These are phyloP conservation scores for Cajanus cajan DNA, from an alignment of 306 rosid species.

Conservation along the genomic window DNA sequence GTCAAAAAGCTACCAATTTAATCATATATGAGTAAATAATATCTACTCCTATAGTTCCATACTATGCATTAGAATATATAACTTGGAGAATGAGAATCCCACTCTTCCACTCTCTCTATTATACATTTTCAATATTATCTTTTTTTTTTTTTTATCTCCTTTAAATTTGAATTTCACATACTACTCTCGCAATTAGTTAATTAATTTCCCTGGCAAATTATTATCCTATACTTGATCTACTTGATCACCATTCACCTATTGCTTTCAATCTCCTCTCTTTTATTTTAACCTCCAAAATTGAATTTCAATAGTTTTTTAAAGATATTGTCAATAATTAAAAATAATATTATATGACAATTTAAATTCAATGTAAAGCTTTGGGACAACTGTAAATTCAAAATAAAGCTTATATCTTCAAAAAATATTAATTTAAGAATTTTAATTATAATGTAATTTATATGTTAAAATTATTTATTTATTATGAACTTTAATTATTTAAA, in stretches of 20 bases:
- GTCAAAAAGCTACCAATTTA: constrained; percentile 21
- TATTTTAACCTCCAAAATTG: not conserved
- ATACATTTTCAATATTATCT: not conserved
- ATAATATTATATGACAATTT: not conserved
- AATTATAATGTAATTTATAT: not conserved
- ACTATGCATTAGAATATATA: not conserved
- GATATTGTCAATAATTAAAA: not conserved
- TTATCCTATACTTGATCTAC: not conserved
- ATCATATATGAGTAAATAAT: not conserved
- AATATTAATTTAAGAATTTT: not conserved
- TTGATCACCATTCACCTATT: not conserved
- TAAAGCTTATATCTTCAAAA: not conserved
- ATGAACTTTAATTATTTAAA: not conserved
- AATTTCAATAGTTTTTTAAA: not conserved
- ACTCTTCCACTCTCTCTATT: not conserved
- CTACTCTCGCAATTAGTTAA: not conserved
- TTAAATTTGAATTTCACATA: not conserved
- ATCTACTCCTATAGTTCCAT: not conserved
- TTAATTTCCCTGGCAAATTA: not conserved
- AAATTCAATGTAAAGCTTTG: not conserved
- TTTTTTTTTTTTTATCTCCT: not conserved
- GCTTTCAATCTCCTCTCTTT: not conserved
- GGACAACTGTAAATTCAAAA: not conserved
- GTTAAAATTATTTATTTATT: not conserved
- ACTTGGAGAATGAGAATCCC: not conserved